These are phyloP conservation scores for Coemansia sp. DNA, from an alignment of 192 early-diverging fungal genomes.

Conservation along the genomic window DNA sequence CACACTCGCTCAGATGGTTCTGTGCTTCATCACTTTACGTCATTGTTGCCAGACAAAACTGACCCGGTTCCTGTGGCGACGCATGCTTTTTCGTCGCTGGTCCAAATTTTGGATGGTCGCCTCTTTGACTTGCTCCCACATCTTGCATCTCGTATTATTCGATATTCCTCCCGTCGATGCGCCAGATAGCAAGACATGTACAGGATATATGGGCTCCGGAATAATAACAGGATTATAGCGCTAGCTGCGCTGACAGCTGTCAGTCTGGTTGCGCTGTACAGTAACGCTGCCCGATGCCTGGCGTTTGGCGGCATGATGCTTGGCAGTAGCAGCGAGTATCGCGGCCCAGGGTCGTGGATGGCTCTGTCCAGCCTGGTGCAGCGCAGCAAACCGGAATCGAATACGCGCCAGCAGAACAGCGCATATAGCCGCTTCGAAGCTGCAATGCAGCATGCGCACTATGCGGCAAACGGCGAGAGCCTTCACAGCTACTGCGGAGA, in stretches of 20 bases:
- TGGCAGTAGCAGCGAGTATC: background rate
- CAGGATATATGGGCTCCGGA: background rate
- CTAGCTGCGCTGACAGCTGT: background rate
- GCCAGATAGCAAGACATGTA: background rate
- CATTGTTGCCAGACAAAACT: slow-evolving; percentile 2
- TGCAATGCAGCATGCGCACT: slow-evolving; percentile 20
- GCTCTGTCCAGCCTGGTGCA: slow-evolving; percentile 1
- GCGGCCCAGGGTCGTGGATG: background rate
- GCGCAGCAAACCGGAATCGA: background rate
- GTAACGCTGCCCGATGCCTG: background rate
- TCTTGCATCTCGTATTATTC: background rate
- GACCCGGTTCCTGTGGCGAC: slow-evolving; percentile 1
- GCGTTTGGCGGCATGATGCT: background rate
- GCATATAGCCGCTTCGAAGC: slow-evolving; percentile 5
- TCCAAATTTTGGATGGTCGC: background rate
- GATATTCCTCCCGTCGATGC: background rate
- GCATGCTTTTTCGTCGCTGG: no score
- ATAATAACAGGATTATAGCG: background rate
- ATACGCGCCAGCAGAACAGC: background rate
- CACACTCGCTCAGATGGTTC: background rate
- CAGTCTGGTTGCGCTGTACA: background rate
- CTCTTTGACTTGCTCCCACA: background rate
- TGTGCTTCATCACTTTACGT: background rate
- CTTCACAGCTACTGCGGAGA: slow-evolving; percentile 22
- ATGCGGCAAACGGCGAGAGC: slow-evolving; percentile 21